Base-by-base conservation (phyloP, 371 early-diverging fungal species). In the Blakeslea trispora region DNA sequence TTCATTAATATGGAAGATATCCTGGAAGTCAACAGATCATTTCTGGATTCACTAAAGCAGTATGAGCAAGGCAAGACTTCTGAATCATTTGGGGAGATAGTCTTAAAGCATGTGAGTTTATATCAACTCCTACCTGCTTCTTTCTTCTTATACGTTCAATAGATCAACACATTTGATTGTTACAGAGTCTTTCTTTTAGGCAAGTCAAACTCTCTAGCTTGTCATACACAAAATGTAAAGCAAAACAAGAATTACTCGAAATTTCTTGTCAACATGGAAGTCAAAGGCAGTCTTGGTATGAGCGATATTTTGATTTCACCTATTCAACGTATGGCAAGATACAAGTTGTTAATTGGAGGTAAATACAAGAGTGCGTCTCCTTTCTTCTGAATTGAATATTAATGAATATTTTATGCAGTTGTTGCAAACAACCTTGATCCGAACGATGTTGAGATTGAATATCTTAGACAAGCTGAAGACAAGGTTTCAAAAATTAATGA, bases 1-100 rank as follows among this genome's bases (percentile, higher is more conserved):
- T 70, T 63, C 53, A 39, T 66, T 18, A 70, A 70, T 37, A 41
- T 58, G 37, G 66, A 70, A 17, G 54, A 63, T 28, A 54, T 70
- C 13, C 32, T 60, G 35, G 53, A 52, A 5, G 63, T 57, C 9
- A 66, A 70, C 43, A 51, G 44, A 17, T n/a, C 55, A 0, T 63
- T 70, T 41, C 23, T 65, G 35, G 52, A 39, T 13, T 54, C 68
- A 18, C 32, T 70, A 8, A 21, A 49, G 13, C n/a, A 43, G 13
- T 59, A 57, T 35, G 13, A 61, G 35, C 35, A 55, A 14, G 56
- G 59, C 17, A 24, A 24, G 10, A 40, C 53, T 10, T 23, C 21
- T 14, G 57, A 63, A 46, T 40, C 56, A 8, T 60, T 70, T 59
- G 70, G 70, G 14, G 42, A 59, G 11, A 56, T 70, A 11, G 56